Evolutionary conservation across 2,329 filamentous ascomycete species (phyloP).

Genomic region (Fusarium sp.): DNA sequence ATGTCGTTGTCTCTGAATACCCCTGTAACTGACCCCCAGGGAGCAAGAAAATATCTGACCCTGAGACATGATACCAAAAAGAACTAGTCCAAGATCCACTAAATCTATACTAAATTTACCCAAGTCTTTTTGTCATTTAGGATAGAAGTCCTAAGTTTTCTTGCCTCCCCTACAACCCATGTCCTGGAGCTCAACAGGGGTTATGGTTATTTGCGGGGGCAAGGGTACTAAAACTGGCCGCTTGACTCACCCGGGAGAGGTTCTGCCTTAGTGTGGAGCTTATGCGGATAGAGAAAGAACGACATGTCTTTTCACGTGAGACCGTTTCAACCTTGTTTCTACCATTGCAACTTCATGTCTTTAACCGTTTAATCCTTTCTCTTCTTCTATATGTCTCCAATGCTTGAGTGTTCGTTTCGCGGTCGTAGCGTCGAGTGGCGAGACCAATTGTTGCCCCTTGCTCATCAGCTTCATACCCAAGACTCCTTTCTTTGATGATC

Average conservation of each 20-base stretch:
- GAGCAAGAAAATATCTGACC: too few relatives aligned
- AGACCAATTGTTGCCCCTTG: background rate
- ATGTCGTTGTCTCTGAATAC: background rate
- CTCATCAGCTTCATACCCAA: background rate
- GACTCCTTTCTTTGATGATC: background rate
- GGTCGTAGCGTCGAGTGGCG: background rate
- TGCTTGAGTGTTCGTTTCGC: accelerated
- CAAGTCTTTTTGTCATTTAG: too few relatives aligned
- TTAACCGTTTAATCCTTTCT: background rate
- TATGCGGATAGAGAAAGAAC: background rate
- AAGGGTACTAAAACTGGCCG: slow-evolving; percentile 15
- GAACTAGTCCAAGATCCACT: too few relatives aligned
- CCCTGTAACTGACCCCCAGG: slow-evolving; percentile 3
- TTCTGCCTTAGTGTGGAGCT: slow-evolving; percentile 10
- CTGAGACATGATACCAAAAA: too few relatives aligned
- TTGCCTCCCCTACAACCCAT: background rate
- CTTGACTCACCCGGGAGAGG: slow-evolving; percentile 41
- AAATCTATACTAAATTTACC: too few relatives aligned
- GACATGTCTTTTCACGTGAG: slow-evolving; percentile 17
- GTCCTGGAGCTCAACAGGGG: background rate
- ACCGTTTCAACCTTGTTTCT: background rate
- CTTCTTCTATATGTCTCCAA: accelerated
- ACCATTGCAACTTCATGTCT: background rate
- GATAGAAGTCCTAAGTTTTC: too few relatives aligned
- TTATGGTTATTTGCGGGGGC: background rate